Conservation (phyloP, 768 basidiomycete genomes). For the Pholiota molesta region DNA sequence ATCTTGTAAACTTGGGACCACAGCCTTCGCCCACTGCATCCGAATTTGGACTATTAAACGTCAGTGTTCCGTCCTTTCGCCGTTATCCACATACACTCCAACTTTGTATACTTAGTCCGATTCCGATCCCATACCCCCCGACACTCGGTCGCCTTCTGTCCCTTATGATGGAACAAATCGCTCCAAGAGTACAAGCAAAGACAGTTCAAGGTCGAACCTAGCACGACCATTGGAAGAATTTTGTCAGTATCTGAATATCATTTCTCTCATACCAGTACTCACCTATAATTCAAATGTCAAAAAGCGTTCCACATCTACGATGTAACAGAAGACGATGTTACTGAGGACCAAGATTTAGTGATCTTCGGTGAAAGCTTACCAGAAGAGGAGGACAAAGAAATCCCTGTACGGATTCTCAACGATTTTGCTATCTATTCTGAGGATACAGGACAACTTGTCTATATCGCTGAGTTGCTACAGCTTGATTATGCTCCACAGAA, state of each 20-base stretch:
- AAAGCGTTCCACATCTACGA: constrained; percentile 3
- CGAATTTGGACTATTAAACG: constrained; percentile 10
- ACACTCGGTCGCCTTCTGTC: neutral
- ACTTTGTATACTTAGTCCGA: neutral
- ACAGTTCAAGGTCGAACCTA: neutral
- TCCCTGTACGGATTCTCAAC: constrained; percentile 60
- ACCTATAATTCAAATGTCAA: neutral
- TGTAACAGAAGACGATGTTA: constrained; percentile 30
- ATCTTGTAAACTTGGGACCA: neutral
- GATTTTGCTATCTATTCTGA: constrained; percentile 57
- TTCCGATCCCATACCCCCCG: neutral
- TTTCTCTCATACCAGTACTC: neutral
- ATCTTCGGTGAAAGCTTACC: constrained; percentile 44
- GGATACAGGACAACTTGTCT: constrained; percentile 39
- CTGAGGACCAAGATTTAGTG: constrained; percentile 43
- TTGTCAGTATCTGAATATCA: neutral
- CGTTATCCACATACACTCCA: neutral
- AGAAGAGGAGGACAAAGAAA: constrained; percentile 33
- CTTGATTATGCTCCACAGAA: constrained; percentile 26
- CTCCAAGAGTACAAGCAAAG: neutral
- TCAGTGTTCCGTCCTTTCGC: neutral
- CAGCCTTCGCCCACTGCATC: constrained; percentile 29
- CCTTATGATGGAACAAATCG: neutral
- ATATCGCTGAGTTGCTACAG: constrained; percentile 41
- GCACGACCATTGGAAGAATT: neutral